Evolutionary conservation across 2,329 filamentous ascomycete genomes (phyloP).

Genomic region (Scedosporium minutisporum): DNA sequence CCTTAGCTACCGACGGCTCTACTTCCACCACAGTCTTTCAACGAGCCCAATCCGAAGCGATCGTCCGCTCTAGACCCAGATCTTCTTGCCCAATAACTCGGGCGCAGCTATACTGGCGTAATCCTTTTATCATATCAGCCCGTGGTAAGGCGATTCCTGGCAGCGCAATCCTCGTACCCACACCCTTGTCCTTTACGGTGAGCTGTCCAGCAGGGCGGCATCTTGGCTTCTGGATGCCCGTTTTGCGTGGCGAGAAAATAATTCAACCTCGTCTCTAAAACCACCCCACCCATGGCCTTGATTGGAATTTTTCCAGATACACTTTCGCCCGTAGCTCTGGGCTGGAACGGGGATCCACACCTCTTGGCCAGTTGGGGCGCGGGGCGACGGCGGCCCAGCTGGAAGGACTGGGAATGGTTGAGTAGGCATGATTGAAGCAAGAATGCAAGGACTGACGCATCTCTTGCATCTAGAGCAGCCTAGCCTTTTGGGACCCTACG

Average conservation of each 20-base stretch:
- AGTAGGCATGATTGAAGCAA: neutral
- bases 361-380: neutral
- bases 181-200: neutral
- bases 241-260: neutral
- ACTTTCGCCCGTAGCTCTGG: neutral
- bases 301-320: neutral
- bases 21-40: neutral
- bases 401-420: neutral
- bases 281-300: neutral
- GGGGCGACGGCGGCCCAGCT: neutral
- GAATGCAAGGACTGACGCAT: conserved; percentile 5
- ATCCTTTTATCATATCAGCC: neutral
- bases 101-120: neutral
- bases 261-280: neutral
- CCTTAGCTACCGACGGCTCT: neutral
- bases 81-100: neutral
- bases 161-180: conserved; percentile 1
- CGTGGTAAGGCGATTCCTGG: conserved; percentile 1
- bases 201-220: neutral
- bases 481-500: conserved; percentile 19
- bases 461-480: conserved; percentile 5
- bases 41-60: neutral
- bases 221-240: neutral
- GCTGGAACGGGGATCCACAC: neutral
- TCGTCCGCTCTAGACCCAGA: neutral